These are phyloP conservation scores for Dothidotthia symphoricarpi DNA, from an alignment of 2,329 filamentous ascomycete species.

Conservation along the genomic window DNA sequence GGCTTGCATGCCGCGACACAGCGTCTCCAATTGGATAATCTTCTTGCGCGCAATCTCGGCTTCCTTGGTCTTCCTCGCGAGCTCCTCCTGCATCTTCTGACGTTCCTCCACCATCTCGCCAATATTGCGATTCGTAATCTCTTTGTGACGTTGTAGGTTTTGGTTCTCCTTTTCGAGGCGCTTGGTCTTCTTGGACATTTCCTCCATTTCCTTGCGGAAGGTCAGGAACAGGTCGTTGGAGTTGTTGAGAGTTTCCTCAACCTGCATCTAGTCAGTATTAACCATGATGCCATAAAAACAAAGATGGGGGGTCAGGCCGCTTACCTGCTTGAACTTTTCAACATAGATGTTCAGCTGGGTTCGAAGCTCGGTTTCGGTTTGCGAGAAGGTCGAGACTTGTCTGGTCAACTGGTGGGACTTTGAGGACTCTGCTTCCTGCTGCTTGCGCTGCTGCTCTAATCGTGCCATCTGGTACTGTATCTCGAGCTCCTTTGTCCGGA, in stretches of 20 bases:
- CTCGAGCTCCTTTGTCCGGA: slow-evolving; percentile 93
- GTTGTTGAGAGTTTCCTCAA: slow-evolving; percentile 97
- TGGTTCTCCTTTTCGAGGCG: slow-evolving; percentile 95
- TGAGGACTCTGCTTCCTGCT: slow-evolving; percentile 74
- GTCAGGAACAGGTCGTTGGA: slow-evolving; percentile 97
- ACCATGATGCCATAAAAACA: slow-evolving; percentile 37
- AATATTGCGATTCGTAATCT: slow-evolving; percentile 90
- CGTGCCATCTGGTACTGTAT: slow-evolving; percentile 88
- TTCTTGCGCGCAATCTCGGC: slow-evolving; percentile 78
- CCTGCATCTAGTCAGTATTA: slow-evolving; percentile 63
- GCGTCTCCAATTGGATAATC: slow-evolving; percentile 86
- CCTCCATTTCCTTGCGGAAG: slow-evolving; percentile 98
- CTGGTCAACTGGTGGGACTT: slow-evolving; percentile 82
- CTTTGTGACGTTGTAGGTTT: slow-evolving; percentile 85
- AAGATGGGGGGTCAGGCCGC: slow-evolving; percentile 17
- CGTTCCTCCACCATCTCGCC: slow-evolving; percentile 96
- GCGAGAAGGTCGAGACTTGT: slow-evolving; percentile 92
- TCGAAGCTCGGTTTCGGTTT: slow-evolving; percentile 89
- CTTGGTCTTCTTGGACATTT: slow-evolving; percentile 99
- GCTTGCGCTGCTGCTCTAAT: slow-evolving; percentile 85
- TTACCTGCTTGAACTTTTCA: slow-evolving; percentile 99
- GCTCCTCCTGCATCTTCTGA: slow-evolving; percentile 68
- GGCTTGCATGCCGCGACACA: slow-evolving; percentile 95
- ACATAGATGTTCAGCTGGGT: slow-evolving; percentile 98
- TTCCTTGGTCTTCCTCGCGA: slow-evolving; percentile 70